phyloP scores from a whole-genome alignment of 1,139 yeast genomes.

The Nakaseomyces glabratus region DNA sequence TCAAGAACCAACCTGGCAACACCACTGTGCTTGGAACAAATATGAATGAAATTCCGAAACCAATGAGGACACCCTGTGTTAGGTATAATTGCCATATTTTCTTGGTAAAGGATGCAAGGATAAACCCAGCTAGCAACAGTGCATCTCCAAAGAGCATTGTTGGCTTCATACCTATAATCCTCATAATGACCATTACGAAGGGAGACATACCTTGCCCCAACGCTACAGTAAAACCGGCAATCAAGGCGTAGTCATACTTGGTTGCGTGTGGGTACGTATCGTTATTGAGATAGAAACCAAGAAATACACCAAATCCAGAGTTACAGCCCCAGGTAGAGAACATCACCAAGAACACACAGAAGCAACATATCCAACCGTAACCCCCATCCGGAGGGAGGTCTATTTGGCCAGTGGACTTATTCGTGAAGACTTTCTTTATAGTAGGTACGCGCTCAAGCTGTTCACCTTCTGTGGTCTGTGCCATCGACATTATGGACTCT shows the following conservation, averaged over 20 bases:
- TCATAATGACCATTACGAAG: conserved; percentile 35
- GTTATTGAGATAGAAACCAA: conserved; percentile 44
- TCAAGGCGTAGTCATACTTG: conserved; percentile 52
- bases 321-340: conserved; percentile 70
- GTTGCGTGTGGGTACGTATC: conserved; percentile 50
- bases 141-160: conserved; percentile 42
- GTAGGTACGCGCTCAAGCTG: conserved; percentile 14
- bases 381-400: conserved; percentile 58
- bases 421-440: conserved; percentile 31
- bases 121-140: conserved; percentile 47
- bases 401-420: conserved; percentile 27
- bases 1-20: conserved; percentile 54
- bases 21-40: conserved; percentile 52
- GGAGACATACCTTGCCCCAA: conserved; percentile 55
- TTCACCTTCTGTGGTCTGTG: conserved; percentile 12
- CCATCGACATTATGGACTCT: conserved; percentile 1
- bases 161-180: conserved; percentile 34
- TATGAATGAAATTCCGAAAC: conserved; percentile 50
- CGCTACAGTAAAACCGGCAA: conserved; percentile 58
- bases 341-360: conserved; percentile 45
- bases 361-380: conserved; percentile 60
- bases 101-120: conserved; percentile 57
- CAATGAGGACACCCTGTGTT: conserved; percentile 61
- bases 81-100: conserved; percentile 54
- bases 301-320: conserved; percentile 59